Evolutionary conservation across 164 flowering plant genomes (phyloP).

Genomic region (Piper betle): DNA sequence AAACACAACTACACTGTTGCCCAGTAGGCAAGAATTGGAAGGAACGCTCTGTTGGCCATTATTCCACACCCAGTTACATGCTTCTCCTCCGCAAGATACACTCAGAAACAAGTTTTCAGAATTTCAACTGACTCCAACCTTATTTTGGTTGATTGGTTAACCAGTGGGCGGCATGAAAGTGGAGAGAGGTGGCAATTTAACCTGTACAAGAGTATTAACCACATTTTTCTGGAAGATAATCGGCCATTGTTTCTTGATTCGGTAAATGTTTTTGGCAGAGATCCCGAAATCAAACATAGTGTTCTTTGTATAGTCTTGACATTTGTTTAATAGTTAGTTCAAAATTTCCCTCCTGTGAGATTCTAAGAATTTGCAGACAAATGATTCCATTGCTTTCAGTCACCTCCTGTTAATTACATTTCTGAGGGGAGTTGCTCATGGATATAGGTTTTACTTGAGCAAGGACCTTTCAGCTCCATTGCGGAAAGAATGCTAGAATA

Average conservation of each 20-base stretch:
- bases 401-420: no score
- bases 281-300: not conserved
- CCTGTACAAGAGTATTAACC: constrained; percentile 67
- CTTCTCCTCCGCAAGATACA: constrained; percentile 76
- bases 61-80: constrained; percentile 98
- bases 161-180: constrained; percentile 95
- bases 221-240: constrained; percentile 42
- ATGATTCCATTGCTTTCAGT: no score
- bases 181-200: constrained; percentile 93
- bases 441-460: constrained; percentile 57
- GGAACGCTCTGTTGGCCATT: constrained; percentile 52
- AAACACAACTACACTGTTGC: constrained; percentile 22
- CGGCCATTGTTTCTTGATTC: constrained; percentile 86
- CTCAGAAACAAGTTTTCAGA: constrained; percentile 76
- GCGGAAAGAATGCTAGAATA: constrained; percentile 70
- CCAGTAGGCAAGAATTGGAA: constrained; percentile 82
- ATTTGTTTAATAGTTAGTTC: no score
- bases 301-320: no score
- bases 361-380: no score
- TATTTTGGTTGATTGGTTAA: constrained; percentile 92
- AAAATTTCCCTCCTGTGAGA: no score
- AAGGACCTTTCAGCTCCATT: constrained; percentile 24
- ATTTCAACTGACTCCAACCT: constrained; percentile 54
- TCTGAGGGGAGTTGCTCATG: not conserved
- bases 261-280: constrained; percentile 26